Conservation (phyloP, 1,139 yeast species). For the Yamadazyma siamensis region DNA sequence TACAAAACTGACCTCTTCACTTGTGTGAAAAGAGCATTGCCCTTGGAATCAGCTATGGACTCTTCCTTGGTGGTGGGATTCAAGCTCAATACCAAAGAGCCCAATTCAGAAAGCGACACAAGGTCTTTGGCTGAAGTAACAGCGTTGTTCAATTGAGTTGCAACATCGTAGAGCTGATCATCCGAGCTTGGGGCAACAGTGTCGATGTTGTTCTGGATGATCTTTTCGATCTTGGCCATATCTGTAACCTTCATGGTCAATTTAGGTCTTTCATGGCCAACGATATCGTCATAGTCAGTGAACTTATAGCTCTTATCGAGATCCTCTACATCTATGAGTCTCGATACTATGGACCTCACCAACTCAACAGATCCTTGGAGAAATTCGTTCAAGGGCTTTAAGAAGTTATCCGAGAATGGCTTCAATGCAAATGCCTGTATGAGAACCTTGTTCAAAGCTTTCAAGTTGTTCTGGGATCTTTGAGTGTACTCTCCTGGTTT, state of each 20-base stretch:
- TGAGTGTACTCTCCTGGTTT: conserved; percentile 24
- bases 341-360: conserved; percentile 40
- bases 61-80: conserved; percentile 52
- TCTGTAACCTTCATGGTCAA: conserved; percentile 63
- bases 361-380: conserved; percentile 49
- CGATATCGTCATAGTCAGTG: conserved; percentile 69
- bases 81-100: conserved; percentile 36
- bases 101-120: conserved; percentile 40
- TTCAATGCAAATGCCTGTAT: conserved; percentile 65
- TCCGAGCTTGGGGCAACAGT: conserved; percentile 46
- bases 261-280: conserved; percentile 62
- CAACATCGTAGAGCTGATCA: conserved; percentile 54
- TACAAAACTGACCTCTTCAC: conserved; percentile 79
- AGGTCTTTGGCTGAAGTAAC: conserved; percentile 38
- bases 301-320: conserved; percentile 61
- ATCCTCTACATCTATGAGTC: conserved; percentile 53
- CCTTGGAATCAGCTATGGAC: conserved; percentile 41
- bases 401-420: conserved; percentile 67
- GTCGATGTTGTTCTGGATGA: conserved; percentile 53
- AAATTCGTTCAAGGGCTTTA: conserved; percentile 79
- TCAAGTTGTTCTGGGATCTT: conserved; percentile 47
- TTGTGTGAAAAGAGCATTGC: conserved; percentile 63
- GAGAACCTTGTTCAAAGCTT: conserved; percentile 56
- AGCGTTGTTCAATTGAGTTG: conserved; percentile 28
- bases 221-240: conserved; percentile 58